Evolutionary conservation across 495 filamentous ascomycete species (phyloP), one percentile per base, ranked within the genome.

Genomic region (Talaromyces proteolyticus): DNA sequence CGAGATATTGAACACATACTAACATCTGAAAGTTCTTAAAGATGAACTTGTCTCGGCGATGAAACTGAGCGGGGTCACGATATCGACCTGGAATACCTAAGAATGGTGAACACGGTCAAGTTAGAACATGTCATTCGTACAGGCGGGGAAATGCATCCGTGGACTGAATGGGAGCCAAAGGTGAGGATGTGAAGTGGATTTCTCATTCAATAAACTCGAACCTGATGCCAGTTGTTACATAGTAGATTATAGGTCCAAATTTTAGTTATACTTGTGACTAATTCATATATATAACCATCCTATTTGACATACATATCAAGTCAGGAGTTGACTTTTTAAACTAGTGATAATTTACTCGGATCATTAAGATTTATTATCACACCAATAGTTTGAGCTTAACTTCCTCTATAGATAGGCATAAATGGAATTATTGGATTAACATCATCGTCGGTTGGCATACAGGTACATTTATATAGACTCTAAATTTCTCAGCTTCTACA

Each of bases 51-150:
- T 29, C 8, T 36, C 16, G 7, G 17, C 26, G 8, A 38, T 47
- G 44, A 36, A 47, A 12, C 18, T 47, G 1, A 26, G n/a, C 4
- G 44, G 44, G 20, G 36, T 47, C 26, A 47, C 25, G 5, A 22
- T n/a, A 18, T 47, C 7, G 25, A 47, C 19, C 25, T 34, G 26
- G 44, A 50, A 23, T 46, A 40, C 1, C 54, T 57, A 10, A 45
- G 53, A 5, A 46, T 46, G 43, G 43, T 46, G 3, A 46, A 46
- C 19, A 46, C 34, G 20, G 12, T 8, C 38, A 42, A 29, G 12
- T 19, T 46, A 2, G 43, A 46, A 4, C 43, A 46, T 46, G 22
- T 46, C 43, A 46, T 46, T 22, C 23, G 43, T 6, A 46, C 43
- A 11, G 43, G 43, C 8, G 43, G 43, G 5, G 43, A 46, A 18